Percentiles rank a stretch among this genome's conserved stretches.
Conservation (phyloP, 148 eudicot genomes). For the Camellia lanceoleosa region DNA sequence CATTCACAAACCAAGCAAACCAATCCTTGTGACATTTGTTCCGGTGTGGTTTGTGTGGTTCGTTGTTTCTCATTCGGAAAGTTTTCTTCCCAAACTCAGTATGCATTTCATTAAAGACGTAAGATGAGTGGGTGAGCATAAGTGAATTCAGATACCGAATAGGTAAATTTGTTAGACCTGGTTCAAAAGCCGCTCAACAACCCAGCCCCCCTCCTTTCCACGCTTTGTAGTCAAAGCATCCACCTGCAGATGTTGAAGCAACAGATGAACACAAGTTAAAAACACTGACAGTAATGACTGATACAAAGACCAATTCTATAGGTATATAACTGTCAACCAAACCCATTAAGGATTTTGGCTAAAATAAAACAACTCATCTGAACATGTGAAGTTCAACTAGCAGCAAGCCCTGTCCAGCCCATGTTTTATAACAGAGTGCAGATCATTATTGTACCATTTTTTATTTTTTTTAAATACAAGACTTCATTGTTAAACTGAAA, state of each 20-base stretch:
- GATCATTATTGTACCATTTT: no score
- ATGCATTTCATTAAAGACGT: neutral
- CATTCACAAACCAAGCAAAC: neutral
- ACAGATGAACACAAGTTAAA: neutral
- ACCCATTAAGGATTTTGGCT: no score
- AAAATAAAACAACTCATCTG: no score
- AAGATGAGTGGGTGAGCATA: neutral
- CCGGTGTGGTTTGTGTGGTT: neutral
- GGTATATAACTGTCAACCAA: neutral
- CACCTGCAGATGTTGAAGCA: slow-evolving; percentile 37
- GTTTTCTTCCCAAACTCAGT: neutral
- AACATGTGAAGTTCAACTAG: no score
- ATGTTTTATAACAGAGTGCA: no score
- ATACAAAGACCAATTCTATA: neutral
- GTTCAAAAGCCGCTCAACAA: slow-evolving; percentile 68
- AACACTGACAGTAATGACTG: neutral
- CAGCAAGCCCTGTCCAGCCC: no score
- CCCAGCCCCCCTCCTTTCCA: slow-evolving; percentile 77
- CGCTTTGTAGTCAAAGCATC: slow-evolving; percentile 81
- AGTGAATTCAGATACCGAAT: neutral
- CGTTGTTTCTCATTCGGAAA: neutral
- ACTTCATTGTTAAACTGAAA: neutral
- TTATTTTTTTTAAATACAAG: no score
- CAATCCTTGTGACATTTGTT: neutral
- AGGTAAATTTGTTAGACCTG: slow-evolving; percentile 41